Base-by-base conservation (phyloP, 2,329 filamentous ascomycete genomes). In the Nothophaeocryptopus gaeumannii region DNA sequence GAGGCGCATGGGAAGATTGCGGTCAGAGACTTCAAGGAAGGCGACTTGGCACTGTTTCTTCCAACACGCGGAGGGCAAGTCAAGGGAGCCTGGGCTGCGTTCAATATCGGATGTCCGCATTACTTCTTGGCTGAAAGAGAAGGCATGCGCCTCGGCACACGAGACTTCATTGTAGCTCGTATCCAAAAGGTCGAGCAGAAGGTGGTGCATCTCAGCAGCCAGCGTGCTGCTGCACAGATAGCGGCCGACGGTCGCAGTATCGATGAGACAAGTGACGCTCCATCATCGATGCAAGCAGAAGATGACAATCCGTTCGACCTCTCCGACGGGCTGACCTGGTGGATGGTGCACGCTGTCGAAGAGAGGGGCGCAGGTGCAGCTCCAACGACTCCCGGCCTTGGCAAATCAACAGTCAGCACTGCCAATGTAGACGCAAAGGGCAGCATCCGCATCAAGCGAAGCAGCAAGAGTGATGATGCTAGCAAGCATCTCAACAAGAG, bases 241-340 rank as follows among this genome's bases (percentile, higher is more conserved):
- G 50, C 47, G n/a, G 55, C 56, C 62, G 60, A 60, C 53, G 68
- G 72, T 58, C 66, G 72, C 56, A 73, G 78, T 50, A 55, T 78
- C 33, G 74, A 72, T 12, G 77, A 78, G 38, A 65, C 65, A 2
- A 83, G 79, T 56, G 81, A 81, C 51, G 73, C 69, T 10, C 69
- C 74, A 5, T 83, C 80, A 26, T 56, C 55, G 1, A 55, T 60
- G 53, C 51, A 53, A 1, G 72, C 82, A 14, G 89, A 95, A 58
- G 90, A 96, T 56, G 93, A 97, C 58, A 99, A 99, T 64, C 93
- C 93, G 0, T 99, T 99, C 68, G 91, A 96, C 62, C 78, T 99
- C 10, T 96, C 90, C 0, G 93, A 99, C 63, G 93, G 93, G 2
- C 74, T 99, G 40, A 84, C 92, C 31, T 99, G 93, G 93, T 97